Evolutionary conservation across 495 filamentous ascomycete species (phyloP), one percentile per base, ranked within the genome.

Genomic region (Penicillium ochrochloron): DNA sequence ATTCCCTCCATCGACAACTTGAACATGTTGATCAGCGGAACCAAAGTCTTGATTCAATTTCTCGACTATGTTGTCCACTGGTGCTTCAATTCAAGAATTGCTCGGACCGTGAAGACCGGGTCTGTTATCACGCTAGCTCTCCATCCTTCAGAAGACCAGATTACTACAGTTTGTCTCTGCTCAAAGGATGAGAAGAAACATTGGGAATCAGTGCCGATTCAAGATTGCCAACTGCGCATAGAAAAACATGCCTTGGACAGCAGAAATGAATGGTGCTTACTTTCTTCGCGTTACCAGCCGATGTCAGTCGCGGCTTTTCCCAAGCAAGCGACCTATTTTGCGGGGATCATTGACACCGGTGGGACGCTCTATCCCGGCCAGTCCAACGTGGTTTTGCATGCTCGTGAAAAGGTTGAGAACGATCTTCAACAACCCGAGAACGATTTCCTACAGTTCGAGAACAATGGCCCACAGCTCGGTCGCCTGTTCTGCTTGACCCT

Each of bases 31-130:
- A 64, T 61, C 10, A 59, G 56, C 27, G 69, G 68, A 21, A 41
- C 39, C n/a, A 70, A 70, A 9, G 51, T 78, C 11, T 61, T 66
- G 5, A 11, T 78, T 7, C 42, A 61, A 9, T 71, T 37, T 5
- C 25, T 21, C 1, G 59, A 62, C 5, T 62, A 33, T 17, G 15
- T 76, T 27, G 60, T 76, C 14, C 68, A 77, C 50, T 77, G 73
- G 69, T 57, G 69, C 19, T 62, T 71, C 25, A 19, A 62, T 2
- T 59, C 70, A 10, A 61, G 56, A 14, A 33, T 59, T 5, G 54
- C 68, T 62, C 73, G 67, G n/a, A 60, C 55, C 0, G 37, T 75
- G 23, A 25, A 51, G 3, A 37, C 65, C 14, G 56, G 31, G 11
- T 14, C 11, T 2, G 37, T 63, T 21, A 6, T 58, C 27, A 39